Evolutionary conservation across 2,329 filamentous ascomycete species (phyloP).

Genomic region (Trematosphaeria pertusa): DNA sequence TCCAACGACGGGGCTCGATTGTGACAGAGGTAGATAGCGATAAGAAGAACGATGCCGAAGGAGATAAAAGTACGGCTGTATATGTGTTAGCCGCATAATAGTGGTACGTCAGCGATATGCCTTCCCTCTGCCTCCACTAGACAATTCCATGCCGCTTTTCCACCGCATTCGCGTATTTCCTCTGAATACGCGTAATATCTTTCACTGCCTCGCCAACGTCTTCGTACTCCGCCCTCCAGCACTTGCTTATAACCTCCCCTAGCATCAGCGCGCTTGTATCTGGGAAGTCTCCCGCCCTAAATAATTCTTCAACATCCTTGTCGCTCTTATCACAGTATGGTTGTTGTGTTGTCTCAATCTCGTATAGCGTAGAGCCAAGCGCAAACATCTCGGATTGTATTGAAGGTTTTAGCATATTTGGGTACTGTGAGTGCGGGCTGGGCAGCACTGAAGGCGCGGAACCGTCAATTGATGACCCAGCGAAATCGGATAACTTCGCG

Average conservation of each 20-base stretch:
- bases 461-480: slow-evolving; percentile 26
- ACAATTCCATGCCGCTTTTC: slow-evolving; percentile 82
- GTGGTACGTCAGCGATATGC: neutral
- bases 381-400: slow-evolving; percentile 21
- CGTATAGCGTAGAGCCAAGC: slow-evolving; percentile 23
- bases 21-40: neutral
- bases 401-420: slow-evolving; percentile 8
- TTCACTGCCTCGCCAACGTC: slow-evolving; percentile 14
- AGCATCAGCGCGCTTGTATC: too few species aligned
- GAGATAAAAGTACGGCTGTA: slow-evolving; percentile 2
- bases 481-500: slow-evolving; percentile 23
- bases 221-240: slow-evolving; percentile 21
- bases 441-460: slow-evolving; percentile 6
- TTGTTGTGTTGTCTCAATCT: slow-evolving; percentile 19
- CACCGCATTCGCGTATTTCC: slow-evolving; percentile 63
- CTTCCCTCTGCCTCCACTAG: neutral
- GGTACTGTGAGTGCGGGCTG: slow-evolving; percentile 3
- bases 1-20: neutral
- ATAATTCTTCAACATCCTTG: slow-evolving; percentile 10
- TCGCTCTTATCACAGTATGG: slow-evolving; percentile 14
- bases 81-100: neutral
- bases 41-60: neutral
- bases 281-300: slow-evolving; percentile 13
- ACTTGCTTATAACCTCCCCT: slow-evolving; percentile 18
- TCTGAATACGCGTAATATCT: slow-evolving; percentile 7